These are phyloP conservation scores for Knoxdaviesia capensis DNA, from an alignment of 2,329 filamentous ascomycete genomes.

Conservation along the genomic window DNA sequence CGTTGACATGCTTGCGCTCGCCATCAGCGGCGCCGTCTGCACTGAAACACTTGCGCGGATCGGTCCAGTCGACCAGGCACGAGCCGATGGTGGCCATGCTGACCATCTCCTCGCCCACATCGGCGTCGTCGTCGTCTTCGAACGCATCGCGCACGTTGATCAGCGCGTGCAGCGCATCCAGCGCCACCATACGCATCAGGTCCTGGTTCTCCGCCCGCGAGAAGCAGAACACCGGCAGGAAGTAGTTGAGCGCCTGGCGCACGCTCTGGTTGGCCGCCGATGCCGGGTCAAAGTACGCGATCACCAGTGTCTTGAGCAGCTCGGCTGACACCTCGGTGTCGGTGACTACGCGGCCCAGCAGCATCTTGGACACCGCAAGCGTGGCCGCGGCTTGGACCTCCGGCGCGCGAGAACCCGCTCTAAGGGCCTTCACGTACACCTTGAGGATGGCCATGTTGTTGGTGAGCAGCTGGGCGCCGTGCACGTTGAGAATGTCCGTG, in stretches of 20 bases:
- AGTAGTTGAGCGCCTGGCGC: conserved; percentile 76
- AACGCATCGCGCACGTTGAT: conserved; percentile 51
- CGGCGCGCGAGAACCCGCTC: conserved; percentile 45
- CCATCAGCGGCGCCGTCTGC: conserved; percentile 27
- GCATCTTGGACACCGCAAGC: conserved; percentile 64
- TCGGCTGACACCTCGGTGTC: conserved; percentile 46
- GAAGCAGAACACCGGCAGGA: conserved; percentile 86
- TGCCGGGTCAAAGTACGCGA: conserved; percentile 78
- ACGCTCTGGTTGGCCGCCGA: conserved; percentile 64
- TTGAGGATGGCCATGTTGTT: conserved; percentile 54
- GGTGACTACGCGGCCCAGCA: conserved; percentile 61
- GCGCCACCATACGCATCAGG: conserved; percentile 54
- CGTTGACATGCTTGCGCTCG: conserved; percentile 45
- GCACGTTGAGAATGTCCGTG: conserved; percentile 78
- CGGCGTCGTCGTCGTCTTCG: conserved; percentile 58
- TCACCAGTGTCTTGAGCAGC: conserved; percentile 65
- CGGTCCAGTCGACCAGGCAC: conserved; percentile 85
- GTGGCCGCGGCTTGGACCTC: conserved; percentile 68
- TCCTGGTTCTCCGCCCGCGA: conserved; percentile 65
- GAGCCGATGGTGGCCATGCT: conserved; percentile 58
- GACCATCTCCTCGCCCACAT: conserved; percentile 60
- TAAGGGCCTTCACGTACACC: conserved; percentile 67
- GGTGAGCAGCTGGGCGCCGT: conserved; percentile 59
- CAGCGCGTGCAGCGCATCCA: conserved; percentile 56
- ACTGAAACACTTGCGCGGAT: conserved; percentile 58